Base-by-base conservation (phyloP, 306 rosid genomes). In the Dryas drummondii region DNA sequence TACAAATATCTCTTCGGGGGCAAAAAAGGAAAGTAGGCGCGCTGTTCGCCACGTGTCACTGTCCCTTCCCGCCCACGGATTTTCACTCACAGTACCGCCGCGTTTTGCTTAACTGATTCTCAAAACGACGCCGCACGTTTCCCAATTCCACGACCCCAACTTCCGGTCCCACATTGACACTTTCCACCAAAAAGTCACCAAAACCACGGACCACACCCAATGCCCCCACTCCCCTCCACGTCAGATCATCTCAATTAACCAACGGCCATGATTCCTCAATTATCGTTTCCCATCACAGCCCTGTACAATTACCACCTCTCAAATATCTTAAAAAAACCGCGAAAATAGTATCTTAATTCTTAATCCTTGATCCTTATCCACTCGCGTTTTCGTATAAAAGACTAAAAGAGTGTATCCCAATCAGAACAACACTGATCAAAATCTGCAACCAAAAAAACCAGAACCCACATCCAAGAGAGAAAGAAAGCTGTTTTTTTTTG, bases 311-410 rank as follows among this genome's bases (percentile, higher is more conserved):
- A 72, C 2, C 54, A 44, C 32, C 8, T 3, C 64, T 7, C 7
- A 53, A 76, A 71, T 71, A 66, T 75, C 68, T 68, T 26, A 0
- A 0, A 19, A 80, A 44, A 66, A 53, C 11, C 7, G 11, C 42
- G 4, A 51, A 37, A 17, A 4, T 1, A 66, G 19, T 16, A 42
- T 14, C 26, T 50, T 65, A 65, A 78, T 67, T 14, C 26, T 50
- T 65, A 65, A 78, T 67, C 56, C 63, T 65, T 73, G 5, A 78
- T 81, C 58, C 88, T 78, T 70, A 81, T 81, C 85, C 85, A 62
- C 52, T 67, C 1, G 4, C 8, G 44, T 48, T 40, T 8, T 8
- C 3, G 7, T 32, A 68, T 51, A 50, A 49, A 68, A 50, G 6
- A 9, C 19, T 2, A 50, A 49, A 68, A 50, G 6, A 9, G 19